phyloP scores from a whole-genome alignment of 2,329 filamentous ascomycete species.

The Ascochyta lentis region DNA sequence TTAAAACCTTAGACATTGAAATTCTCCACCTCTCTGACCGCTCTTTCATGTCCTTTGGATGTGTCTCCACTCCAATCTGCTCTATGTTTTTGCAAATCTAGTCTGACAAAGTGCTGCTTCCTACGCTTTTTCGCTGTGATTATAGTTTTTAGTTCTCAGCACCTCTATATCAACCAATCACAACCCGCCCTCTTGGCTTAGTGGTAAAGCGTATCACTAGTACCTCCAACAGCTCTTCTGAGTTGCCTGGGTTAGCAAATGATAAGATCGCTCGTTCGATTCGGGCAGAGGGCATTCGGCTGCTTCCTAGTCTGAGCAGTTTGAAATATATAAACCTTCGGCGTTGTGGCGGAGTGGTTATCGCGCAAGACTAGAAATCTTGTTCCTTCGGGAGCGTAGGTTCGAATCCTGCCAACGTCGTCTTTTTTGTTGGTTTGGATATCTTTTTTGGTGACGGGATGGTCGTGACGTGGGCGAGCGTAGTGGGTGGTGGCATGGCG shows the following conservation, averaged over 20 bases:
- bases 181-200: constrained; percentile 19
- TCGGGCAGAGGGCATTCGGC: constrained; percentile 16
- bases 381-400: constrained; percentile 50
- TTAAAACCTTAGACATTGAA: neutral
- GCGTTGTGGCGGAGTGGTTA: constrained; percentile 51
- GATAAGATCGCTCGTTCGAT: constrained; percentile 21
- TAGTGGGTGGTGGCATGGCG: neutral
- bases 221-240: neutral
- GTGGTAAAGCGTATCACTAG: constrained; percentile 22
- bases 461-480: neutral
- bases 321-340: constrained; percentile 4
- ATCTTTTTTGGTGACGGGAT: neutral
- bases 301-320: constrained; percentile 8
- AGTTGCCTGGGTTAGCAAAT: neutral
- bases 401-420: constrained; percentile 50
- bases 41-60: neutral
- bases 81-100: too few relatives aligned
- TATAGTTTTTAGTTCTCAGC: neutral
- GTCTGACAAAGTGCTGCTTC: too few relatives aligned
- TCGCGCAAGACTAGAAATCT: constrained; percentile 51
- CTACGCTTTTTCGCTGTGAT: neutral
- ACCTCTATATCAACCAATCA: constrained; percentile 12
- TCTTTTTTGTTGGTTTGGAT: constrained; percentile 18
- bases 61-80: neutral
- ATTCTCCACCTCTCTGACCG: neutral